Evolutionary conservation across 225 moss, liverwort and hornwort species (phyloP).

Genomic region (Straminergon stramineum): DNA sequence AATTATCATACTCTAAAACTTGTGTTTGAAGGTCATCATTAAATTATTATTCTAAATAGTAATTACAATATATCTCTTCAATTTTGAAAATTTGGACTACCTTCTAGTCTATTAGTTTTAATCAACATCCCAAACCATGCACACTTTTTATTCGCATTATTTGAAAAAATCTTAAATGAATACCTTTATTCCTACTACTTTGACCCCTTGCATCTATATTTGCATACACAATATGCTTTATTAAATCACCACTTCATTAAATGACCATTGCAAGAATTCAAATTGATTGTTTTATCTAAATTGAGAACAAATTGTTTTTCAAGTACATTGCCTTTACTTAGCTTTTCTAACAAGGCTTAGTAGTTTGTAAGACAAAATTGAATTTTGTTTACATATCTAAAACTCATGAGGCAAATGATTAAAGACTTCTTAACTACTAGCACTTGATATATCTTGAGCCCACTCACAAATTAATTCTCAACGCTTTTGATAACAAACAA

Average conservation of each 20-base stretch:
- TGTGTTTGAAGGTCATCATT: neutral
- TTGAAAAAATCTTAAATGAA: neutral
- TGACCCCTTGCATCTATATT: no score
- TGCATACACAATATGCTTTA: no score
- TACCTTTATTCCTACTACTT: neutral
- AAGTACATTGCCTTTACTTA: neutral
- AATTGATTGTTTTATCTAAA: neutral
- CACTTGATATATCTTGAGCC: neutral
- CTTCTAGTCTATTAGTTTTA: neutral
- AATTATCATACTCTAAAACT: neutral
- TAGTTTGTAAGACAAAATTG: neutral
- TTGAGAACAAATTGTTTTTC: neutral
- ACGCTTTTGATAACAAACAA: fast-evolving
- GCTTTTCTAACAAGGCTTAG: neutral
- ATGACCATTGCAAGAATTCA: neutral
- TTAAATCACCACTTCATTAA: neutral
- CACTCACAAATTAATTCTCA: neutral
- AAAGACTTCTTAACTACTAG: neutral
- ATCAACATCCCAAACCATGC: neutral
- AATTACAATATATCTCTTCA: neutral
- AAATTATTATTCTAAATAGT: neutral
- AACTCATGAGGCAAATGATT: neutral
- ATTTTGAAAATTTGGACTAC: neutral
- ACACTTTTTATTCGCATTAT: neutral
- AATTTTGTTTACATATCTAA: neutral